Evolutionary conservation across 139 green algal species (phyloP).

Genomic region (Haematococcus sp.): DNA sequence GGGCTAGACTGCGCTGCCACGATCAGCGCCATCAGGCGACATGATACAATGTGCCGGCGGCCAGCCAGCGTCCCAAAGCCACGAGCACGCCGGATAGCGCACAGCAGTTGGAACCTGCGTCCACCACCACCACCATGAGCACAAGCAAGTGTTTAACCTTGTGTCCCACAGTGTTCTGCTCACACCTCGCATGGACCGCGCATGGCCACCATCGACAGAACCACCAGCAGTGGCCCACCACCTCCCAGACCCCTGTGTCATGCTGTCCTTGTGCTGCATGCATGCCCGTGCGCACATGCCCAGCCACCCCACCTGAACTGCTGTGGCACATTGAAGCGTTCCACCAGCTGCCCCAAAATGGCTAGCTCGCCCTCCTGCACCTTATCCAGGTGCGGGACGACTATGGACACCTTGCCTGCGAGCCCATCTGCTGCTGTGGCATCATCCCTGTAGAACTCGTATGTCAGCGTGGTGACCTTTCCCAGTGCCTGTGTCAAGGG

Average conservation of each 20-base stretch:
- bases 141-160: no score
- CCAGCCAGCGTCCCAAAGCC: conserved; percentile 57
- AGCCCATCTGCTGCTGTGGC: neutral
- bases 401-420: conserved; percentile 44
- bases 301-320: conserved; percentile 48
- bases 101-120: conserved; percentile 75
- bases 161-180: no score
- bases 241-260: no score
- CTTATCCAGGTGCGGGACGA: conserved; percentile 48
- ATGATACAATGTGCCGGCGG: conserved; percentile 47
- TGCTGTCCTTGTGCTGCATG: no score
- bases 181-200: no score
- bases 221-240: no score
- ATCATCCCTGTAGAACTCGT: conserved; percentile 66
- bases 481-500: neutral
- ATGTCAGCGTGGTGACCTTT: conserved; percentile 47
- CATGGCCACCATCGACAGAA: no score
- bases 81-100: conserved; percentile 52
- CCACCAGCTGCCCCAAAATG: conserved; percentile 64
- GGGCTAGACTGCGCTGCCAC: conserved; percentile 72
- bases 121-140: no score
- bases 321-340: conserved; percentile 58
- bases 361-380: conserved; percentile 49
- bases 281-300: no score
- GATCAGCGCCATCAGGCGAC: conserved; percentile 80